A percentile compares a stretch with the other conserved stretches of the same genome.
phyloP scores from a whole-genome alignment of 2,329 filamentous ascomycete genomes.

The Hysterium pulicare region DNA sequence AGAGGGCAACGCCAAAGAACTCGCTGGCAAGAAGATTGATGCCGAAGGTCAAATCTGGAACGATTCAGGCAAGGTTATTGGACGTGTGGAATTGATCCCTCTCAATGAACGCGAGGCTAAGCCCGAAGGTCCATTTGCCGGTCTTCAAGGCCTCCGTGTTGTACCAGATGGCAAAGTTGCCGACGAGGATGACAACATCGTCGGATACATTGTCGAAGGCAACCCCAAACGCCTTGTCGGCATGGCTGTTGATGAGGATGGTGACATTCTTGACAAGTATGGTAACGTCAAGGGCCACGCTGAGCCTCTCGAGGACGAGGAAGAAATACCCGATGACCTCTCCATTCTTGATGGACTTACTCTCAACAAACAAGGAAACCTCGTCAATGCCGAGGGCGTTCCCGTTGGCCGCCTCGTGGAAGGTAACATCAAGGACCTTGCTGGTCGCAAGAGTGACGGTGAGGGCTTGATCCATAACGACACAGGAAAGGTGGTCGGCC shows the following conservation, averaged over 20 bases:
- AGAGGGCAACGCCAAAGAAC: slow-evolving; percentile 62
- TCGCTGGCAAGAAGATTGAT: slow-evolving; percentile 68
- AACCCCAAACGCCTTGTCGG: slow-evolving; percentile 59
- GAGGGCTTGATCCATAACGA: slow-evolving; percentile 57
- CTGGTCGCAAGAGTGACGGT: slow-evolving; percentile 54
- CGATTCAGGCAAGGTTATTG: slow-evolving; percentile 68
- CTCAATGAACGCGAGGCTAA: slow-evolving; percentile 58
- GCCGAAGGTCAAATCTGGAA: slow-evolving; percentile 69
- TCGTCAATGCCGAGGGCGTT: slow-evolving; percentile 52
- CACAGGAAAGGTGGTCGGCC: slow-evolving; percentile 54
- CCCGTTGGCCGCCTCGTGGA: slow-evolving; percentile 56
- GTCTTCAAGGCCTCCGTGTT: slow-evolving; percentile 48
- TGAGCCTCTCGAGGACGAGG: slow-evolving; percentile 52
- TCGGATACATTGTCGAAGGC: slow-evolving; percentile 55
- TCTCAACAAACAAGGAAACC: slow-evolving; percentile 58
- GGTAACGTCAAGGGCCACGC: slow-evolving; percentile 61
- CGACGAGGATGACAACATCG: slow-evolving; percentile 50
- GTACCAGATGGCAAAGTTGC: slow-evolving; percentile 47
- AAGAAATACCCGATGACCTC: slow-evolving; percentile 46
- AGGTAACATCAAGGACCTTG: slow-evolving; percentile 54
- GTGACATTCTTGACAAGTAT: slow-evolving; percentile 60
- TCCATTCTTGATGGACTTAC: slow-evolving; percentile 53
- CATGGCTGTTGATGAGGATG: slow-evolving; percentile 59
- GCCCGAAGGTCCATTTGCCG: slow-evolving; percentile 50
- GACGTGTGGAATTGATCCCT: slow-evolving; percentile 64